Conservation (phyloP, 2,329 filamentous ascomycete species). For the Aspergillus neoniger region DNA sequence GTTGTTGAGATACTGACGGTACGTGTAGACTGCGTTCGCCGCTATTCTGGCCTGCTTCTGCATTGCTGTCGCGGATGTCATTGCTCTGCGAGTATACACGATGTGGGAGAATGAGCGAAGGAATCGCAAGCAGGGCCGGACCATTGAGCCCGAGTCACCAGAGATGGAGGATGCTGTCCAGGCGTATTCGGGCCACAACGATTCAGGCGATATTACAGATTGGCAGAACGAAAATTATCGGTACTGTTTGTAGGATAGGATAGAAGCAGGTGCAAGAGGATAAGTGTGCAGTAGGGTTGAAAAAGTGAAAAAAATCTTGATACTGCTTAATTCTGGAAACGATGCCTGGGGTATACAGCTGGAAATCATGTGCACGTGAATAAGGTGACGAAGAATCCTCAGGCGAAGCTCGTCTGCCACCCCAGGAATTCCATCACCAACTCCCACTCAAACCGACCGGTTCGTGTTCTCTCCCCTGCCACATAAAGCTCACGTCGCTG, state of each 20-base stretch:
- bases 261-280: too few relatives aligned
- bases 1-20: not conserved
- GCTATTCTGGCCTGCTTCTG: slow-evolving; percentile 10
- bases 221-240: slow-evolving; percentile 13
- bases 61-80: slow-evolving; percentile 5
- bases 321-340: not conserved
- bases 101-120: slow-evolving; percentile 10
- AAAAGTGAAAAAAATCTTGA: not conserved
- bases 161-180: not conserved
- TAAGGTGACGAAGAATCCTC: not conserved
- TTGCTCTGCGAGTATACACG: slow-evolving; percentile 1
- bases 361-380: not conserved
- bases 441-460: slow-evolving; percentile 7
- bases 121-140: slow-evolving; percentile 8
- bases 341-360: not conserved
- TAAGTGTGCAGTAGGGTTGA: not conserved
- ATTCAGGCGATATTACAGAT: slow-evolving; percentile 9
- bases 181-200: not conserved
- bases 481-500: not conserved
- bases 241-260: slow-evolving; percentile 7
- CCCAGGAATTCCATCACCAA: slow-evolving; percentile 5
- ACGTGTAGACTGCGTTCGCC: slow-evolving; percentile 4
- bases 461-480: not conserved
- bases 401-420: slow-evolving; percentile 7
- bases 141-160: slow-evolving; percentile 11